Conservation (phyloP, 768 basidiomycete genomes). For the Mycena maculata region DNA sequence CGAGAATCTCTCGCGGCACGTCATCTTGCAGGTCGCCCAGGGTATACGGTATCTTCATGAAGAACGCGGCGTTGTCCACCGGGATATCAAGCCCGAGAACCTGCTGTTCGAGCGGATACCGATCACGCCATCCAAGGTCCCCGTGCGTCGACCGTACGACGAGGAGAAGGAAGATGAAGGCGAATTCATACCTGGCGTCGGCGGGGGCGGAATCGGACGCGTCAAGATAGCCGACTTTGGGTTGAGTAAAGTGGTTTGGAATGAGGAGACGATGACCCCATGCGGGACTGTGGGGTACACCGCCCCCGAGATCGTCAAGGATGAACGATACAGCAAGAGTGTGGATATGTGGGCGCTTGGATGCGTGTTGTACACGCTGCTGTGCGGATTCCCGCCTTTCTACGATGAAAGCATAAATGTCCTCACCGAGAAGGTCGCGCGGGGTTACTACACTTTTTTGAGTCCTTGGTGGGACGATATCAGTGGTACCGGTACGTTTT, state of each 20-base stretch:
- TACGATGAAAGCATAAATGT: slow-evolving; percentile 99
- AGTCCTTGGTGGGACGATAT: slow-evolving; percentile 99
- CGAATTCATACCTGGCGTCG: slow-evolving; percentile 90
- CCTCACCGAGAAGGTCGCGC: slow-evolving; percentile 96
- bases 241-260: slow-evolving; percentile 97
- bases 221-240: slow-evolving; percentile 99
- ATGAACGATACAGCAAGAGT: slow-evolving; percentile 95
- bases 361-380: slow-evolving; percentile 97
- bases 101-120: slow-evolving; percentile 94
- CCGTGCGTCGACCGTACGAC: slow-evolving; percentile 87
- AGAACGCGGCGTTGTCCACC: slow-evolving; percentile 97
- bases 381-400: slow-evolving; percentile 98
- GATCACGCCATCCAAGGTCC: slow-evolving; percentile 84
- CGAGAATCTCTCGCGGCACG: slow-evolving; percentile 96
- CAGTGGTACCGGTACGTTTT: slow-evolving; percentile 72
- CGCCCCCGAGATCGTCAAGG: slow-evolving; percentile 99
- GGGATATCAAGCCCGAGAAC: slow-evolving; percentile 99
- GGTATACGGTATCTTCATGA: slow-evolving; percentile 97
- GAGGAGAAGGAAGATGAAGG: slow-evolving; percentile 99
- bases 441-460: slow-evolving; percentile 97
- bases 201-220: slow-evolving; percentile 96
- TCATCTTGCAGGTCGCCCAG: slow-evolving; percentile 94
- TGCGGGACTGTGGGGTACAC: slow-evolving; percentile 99
- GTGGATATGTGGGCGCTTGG: slow-evolving; percentile 99
- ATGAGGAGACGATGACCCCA: slow-evolving; percentile 98